Percentiles rank a stretch among this genome's conserved stretches.
Evolutionary conservation across 805 yeast species (phyloP).

Genomic region (Ogataea pignaliae): DNA sequence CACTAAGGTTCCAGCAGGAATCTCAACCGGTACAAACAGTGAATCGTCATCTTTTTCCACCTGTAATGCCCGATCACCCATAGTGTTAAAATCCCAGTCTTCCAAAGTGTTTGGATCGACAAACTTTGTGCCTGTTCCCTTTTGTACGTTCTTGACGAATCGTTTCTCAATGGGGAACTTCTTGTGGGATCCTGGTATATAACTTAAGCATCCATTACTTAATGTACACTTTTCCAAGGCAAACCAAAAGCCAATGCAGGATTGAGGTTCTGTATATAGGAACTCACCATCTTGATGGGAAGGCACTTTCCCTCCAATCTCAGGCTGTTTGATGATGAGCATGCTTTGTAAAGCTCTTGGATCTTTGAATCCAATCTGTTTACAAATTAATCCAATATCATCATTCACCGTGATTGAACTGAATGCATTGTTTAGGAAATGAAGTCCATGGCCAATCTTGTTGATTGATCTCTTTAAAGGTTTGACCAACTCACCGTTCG

Average conservation of each 20-base stretch:
- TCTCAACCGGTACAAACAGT: constrained; percentile 48
- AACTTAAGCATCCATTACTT: constrained; percentile 65
- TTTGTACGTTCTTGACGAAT: constrained; percentile 51
- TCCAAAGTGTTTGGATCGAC: constrained; percentile 24
- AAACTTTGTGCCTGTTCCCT: constrained; percentile 55
- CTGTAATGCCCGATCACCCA: constrained; percentile 21
- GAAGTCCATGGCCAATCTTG: constrained; percentile 78
- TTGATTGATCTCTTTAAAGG: constrained; percentile 59
- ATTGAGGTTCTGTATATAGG: constrained; percentile 64
- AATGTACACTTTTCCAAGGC: constrained; percentile 70
- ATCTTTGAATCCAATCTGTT: constrained; percentile 49
- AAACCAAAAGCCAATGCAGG: constrained; percentile 78
- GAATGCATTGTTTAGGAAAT: constrained; percentile 50
- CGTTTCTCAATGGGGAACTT: constrained; percentile 51
- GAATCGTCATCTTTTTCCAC: constrained; percentile 31
- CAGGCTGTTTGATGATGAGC: constrained; percentile 77
- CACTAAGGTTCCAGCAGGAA: constrained; percentile 69
- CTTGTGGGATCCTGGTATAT: constrained; percentile 68
- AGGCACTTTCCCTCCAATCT: constrained; percentile 69
- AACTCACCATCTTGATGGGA: constrained; percentile 75
- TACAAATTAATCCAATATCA: constrained; percentile 47
- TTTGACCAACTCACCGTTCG: constrained; percentile 43
- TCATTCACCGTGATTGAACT: constrained; percentile 45
- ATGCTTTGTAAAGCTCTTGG: constrained; percentile 75
- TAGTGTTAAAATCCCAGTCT: constrained; percentile 14